These are phyloP conservation scores for Gnetum montanum DNA, from an alignment of 75 land plant species.

Conservation along the genomic window DNA sequence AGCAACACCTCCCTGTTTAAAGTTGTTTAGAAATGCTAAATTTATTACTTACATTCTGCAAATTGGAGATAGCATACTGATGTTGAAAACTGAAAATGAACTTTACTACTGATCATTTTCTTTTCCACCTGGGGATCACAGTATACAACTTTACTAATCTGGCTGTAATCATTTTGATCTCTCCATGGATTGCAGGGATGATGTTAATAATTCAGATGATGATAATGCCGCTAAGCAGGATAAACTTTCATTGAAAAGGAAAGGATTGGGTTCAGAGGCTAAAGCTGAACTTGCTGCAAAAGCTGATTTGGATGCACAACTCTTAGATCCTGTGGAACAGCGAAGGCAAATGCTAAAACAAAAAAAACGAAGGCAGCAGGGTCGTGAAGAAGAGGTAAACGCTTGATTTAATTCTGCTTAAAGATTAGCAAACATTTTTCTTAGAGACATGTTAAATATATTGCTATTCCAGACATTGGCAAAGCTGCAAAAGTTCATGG, in stretches of 20 bases:
- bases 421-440: too few relatives aligned
- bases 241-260: conserved; percentile 72
- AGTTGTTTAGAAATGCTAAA: too few relatives aligned
- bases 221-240: conserved; percentile 30
- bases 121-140: too few relatives aligned
- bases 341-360: conserved; percentile 69
- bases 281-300: conserved; percentile 66
- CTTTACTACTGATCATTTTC: too few relatives aligned
- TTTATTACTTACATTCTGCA: too few relatives aligned
- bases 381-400: conserved; percentile 76
- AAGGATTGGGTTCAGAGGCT: conserved; percentile 89
- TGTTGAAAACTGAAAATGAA: too few relatives aligned
- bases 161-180: neutral
- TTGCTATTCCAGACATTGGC: conserved; percentile 55
- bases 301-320: conserved; percentile 65
- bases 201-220: conserved; percentile 34
- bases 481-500: conserved; percentile 60
- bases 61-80: too few relatives aligned
- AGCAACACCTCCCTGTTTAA: too few relatives aligned
- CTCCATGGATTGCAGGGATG: conserved; percentile 23
- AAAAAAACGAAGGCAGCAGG: conserved; percentile 68
- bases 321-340: conserved; percentile 59
- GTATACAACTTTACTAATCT: too few relatives aligned
- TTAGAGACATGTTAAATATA: neutral
- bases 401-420: neutral